phyloP scores from a whole-genome alignment of 1,139 yeast species.

The Blastobotrys elegans region DNA sequence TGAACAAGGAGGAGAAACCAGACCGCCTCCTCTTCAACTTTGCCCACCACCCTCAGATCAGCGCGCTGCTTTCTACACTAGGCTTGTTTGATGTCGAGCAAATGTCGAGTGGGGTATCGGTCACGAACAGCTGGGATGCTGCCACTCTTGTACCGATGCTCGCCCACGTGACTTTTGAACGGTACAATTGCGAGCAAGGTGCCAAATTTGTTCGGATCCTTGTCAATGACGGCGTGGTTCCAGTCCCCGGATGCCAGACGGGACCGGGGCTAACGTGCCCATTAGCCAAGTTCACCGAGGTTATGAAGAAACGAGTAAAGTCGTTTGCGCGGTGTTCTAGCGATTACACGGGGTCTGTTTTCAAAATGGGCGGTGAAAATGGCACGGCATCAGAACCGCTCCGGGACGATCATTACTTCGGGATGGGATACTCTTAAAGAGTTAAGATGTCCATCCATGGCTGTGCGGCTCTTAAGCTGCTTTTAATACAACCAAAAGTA shows the following conservation, averaged over 20 bases:
- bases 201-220: conserved; percentile 40
- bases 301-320: background rate
- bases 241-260: conserved; percentile 41
- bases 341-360: background rate
- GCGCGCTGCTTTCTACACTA: conserved; percentile 41
- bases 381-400: background rate
- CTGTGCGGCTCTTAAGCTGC: no score
- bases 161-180: conserved; percentile 47
- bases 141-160: conserved; percentile 34
- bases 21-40: conserved; percentile 33
- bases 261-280: conserved; percentile 46
- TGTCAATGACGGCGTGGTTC: conserved; percentile 54
- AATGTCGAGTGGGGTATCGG: background rate
- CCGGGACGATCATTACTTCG: no score
- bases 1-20: conserved; percentile 36
- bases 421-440: no score
- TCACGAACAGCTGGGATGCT: background rate
- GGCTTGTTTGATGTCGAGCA: conserved; percentile 36
- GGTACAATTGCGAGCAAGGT: conserved; percentile 35
- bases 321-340: background rate
- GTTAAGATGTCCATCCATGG: no score
- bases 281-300: conserved; percentile 13
- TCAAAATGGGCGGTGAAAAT: background rate
- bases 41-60: conserved; percentile 51
- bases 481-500: background rate